These are phyloP conservation scores for Pyrenula aspistea DNA, from an alignment of 495 filamentous ascomycete genomes.

Conservation along the genomic window DNA sequence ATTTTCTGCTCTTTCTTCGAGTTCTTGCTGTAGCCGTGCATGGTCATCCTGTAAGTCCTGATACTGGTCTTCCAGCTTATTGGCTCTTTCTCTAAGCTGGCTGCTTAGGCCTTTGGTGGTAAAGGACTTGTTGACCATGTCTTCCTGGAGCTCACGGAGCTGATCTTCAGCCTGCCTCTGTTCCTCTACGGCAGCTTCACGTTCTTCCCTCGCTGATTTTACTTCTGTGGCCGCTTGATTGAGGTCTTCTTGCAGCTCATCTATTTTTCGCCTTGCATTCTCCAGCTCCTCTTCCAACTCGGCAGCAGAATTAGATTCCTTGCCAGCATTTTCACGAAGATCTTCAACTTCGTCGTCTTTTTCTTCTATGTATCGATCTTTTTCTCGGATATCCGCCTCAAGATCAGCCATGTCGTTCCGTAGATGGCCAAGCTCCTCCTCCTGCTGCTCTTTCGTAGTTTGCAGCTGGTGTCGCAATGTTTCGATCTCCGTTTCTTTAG, in stretches of 20 bases:
- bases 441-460: slow-evolving; percentile 31
- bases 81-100: slow-evolving; percentile 60
- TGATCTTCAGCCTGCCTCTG: slow-evolving; percentile 39
- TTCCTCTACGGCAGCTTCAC: slow-evolving; percentile 49
- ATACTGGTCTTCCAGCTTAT: slow-evolving; percentile 53
- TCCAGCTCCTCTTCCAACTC: slow-evolving; percentile 41
- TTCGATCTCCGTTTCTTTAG: slow-evolving; percentile 38
- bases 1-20: slow-evolving; percentile 33
- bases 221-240: slow-evolving; percentile 39
- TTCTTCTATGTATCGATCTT: slow-evolving; percentile 51
- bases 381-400: slow-evolving; percentile 52
- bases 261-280: slow-evolving; percentile 40
- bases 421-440: slow-evolving; percentile 47
- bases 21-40: slow-evolving; percentile 30
- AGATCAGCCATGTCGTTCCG: slow-evolving; percentile 57
- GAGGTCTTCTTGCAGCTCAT: slow-evolving; percentile 49
- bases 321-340: slow-evolving; percentile 40
- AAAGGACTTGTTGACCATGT: slow-evolving; percentile 69
- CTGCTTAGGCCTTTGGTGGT: slow-evolving; percentile 63
- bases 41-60: slow-evolving; percentile 47
- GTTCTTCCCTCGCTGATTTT: slow-evolving; percentile 44
- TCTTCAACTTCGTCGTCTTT: slow-evolving; percentile 54
- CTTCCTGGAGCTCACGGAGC: slow-evolving; percentile 52
- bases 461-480: slow-evolving; percentile 32
- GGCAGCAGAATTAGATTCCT: slow-evolving; percentile 36